These are phyloP conservation scores for Colletotrichum falcatum DNA, from an alignment of 2,329 filamentous ascomycete genomes.

Conservation along the genomic window DNA sequence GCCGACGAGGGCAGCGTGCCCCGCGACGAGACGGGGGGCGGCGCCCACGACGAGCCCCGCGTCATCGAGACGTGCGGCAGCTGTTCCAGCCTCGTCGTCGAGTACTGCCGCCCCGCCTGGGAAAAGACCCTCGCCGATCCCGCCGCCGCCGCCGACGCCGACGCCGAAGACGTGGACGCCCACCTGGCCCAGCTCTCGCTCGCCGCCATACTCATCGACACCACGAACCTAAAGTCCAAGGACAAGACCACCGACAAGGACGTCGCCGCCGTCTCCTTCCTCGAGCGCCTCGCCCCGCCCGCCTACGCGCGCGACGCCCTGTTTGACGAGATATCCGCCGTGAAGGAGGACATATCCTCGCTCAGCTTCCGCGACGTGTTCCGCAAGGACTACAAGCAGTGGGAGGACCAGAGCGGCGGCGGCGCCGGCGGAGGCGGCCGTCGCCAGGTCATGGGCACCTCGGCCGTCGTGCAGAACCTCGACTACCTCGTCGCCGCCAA, in stretches of 20 bases:
- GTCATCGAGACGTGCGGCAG: conserved; percentile 77
- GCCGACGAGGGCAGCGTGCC: conserved; percentile 73
- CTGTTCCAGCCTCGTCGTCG: conserved; percentile 77
- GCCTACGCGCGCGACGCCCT: conserved; percentile 66
- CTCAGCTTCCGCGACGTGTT: conserved; percentile 75
- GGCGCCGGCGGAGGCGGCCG: not conserved
- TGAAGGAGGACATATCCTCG: conserved; percentile 75
- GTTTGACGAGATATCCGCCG: conserved; percentile 68
- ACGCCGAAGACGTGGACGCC: conserved; percentile 58
- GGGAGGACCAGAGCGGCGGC: conserved; percentile 65
- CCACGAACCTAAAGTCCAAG: conserved; percentile 70
- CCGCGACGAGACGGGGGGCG: conserved; percentile 48
- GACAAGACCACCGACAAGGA: conserved; percentile 76
- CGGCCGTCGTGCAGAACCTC: conserved; percentile 71
- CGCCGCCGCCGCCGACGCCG: conserved; percentile 43
- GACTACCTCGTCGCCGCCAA: conserved; percentile 65
- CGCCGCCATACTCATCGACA: conserved; percentile 80
- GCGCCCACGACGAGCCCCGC: conserved; percentile 60
- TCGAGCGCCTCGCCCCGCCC: conserved; percentile 58
- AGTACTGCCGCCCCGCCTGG: conserved; percentile 70
- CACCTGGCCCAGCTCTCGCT: conserved; percentile 76
- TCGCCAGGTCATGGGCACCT: conserved; percentile 68
- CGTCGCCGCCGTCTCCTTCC: conserved; percentile 65
- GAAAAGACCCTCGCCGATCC: conserved; percentile 64
- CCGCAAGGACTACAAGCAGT: conserved; percentile 88